These are phyloP conservation scores for Solanum tarapatanum DNA, from an alignment of 257 asterid genomes.

Conservation along the genomic window DNA sequence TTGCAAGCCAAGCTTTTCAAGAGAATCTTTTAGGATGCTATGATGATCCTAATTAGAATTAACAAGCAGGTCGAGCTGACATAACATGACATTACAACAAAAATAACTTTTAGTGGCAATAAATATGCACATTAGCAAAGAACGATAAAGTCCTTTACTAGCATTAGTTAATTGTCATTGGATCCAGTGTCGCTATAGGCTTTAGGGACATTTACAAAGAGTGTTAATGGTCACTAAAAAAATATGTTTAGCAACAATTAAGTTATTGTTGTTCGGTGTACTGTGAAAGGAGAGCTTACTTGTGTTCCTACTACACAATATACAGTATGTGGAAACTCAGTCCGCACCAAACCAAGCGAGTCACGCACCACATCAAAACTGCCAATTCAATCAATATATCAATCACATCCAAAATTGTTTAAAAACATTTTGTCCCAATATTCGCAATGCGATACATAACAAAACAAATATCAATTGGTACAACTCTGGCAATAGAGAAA, in stretches of 20 bases:
- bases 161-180: too few species aligned
- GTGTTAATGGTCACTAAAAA: too few species aligned
- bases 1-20: background rate
- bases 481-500: background rate
- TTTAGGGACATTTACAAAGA: too few species aligned
- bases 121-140: too few species aligned
- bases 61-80: background rate
- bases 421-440: background rate
- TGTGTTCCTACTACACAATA: background rate
- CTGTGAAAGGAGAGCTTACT: too few species aligned
- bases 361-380: background rate
- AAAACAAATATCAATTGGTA: background rate
- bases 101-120: too few species aligned
- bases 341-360: background rate
- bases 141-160: too few species aligned
- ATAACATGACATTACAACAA: too few species aligned
- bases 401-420: background rate
- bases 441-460: background rate
- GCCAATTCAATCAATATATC: background rate
- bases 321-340: background rate
- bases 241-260: too few species aligned
- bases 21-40: background rate
- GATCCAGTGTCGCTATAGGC: too few species aligned
- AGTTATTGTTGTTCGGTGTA: too few species aligned
- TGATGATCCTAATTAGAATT: accelerated